phyloP scores from a whole-genome alignment of 306 rosid genomes.

The Luffa aegyptiaca region DNA sequence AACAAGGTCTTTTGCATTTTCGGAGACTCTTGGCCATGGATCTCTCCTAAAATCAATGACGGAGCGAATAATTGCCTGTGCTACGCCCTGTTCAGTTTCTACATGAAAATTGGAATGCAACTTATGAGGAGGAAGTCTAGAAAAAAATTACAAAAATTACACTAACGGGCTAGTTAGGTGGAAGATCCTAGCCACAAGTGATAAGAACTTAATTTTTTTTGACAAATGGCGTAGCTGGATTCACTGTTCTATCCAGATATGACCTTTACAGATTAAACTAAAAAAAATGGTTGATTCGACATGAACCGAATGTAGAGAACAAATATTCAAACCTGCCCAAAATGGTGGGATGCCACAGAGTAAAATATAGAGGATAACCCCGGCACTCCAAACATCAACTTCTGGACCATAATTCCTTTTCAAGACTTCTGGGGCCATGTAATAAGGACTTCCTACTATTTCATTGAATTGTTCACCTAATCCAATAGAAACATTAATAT shows the following conservation, averaged over 20 bases:
- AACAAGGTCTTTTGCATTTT: constrained; percentile 42
- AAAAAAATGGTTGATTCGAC: neutral
- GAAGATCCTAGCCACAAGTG: neutral
- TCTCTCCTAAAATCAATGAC: constrained; percentile 43
- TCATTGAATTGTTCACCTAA: constrained; percentile 39
- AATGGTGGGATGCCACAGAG: constrained; percentile 82
- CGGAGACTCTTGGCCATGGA: constrained; percentile 45
- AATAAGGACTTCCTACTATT: constrained; percentile 80
- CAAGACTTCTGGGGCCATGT: constrained; percentile 88
- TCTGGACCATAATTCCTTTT: constrained; percentile 77
- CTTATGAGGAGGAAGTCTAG: constrained; percentile 4
- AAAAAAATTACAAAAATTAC: neutral
- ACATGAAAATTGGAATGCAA: constrained; percentile 12
- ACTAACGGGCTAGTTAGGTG: neutral
- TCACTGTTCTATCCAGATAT: neutral
- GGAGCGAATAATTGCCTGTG: constrained; percentile 46
- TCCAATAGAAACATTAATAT: neutral
- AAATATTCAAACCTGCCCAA: constrained; percentile 70
- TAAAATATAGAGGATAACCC: constrained; percentile 73
- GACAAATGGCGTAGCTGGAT: neutral
- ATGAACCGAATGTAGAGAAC: neutral
- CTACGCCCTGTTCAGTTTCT: constrained; percentile 57
- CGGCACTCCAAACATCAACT: constrained; percentile 88
- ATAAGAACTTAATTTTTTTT: neutral
- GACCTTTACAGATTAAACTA: neutral